A percentile compares a stretch with the other conserved stretches of the same genome.
Evolutionary conservation across 352 stramenopile genomes (phyloP).

Genomic region (Phytophthora niederhauseri): DNA sequence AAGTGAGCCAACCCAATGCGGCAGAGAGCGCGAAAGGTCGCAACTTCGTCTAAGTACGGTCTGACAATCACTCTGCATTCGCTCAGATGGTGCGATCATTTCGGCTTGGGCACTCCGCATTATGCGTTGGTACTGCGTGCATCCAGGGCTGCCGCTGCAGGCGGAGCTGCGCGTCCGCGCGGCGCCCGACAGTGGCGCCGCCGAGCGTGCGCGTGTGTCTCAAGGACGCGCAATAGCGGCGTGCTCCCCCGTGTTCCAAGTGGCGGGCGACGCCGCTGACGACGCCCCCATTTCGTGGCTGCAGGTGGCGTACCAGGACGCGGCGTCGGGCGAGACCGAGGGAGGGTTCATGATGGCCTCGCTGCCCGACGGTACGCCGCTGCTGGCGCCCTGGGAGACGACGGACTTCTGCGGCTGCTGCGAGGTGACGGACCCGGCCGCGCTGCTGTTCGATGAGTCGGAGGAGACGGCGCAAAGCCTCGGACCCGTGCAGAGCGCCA

Average conservation of each 20-base stretch:
- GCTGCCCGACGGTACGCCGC: slow-evolving; percentile 45
- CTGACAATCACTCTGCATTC: slow-evolving; percentile 12
- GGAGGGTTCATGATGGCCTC: slow-evolving; percentile 62
- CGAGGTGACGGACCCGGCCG: slow-evolving; percentile 37
- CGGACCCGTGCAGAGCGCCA: slow-evolving; percentile 36
- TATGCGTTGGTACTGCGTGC: slow-evolving; percentile 81
- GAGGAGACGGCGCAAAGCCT: slow-evolving; percentile 32
- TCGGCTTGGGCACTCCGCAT: background rate
- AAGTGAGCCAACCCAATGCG: slow-evolving; percentile 10
- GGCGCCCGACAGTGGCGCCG: slow-evolving; percentile 50
- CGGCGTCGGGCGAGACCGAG: slow-evolving; percentile 29
- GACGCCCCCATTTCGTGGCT: slow-evolving; percentile 49
- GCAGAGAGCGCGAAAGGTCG: slow-evolving; percentile 39
- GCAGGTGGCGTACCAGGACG: slow-evolving; percentile 51
- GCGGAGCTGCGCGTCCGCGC: slow-evolving; percentile 70
- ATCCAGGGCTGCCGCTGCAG: slow-evolving; percentile 57
- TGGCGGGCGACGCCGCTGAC: slow-evolving; percentile 20
- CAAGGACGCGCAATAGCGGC: slow-evolving; percentile 59
- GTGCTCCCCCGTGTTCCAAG: slow-evolving; percentile 41
- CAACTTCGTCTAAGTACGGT: slow-evolving; percentile 11
- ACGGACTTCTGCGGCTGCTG: slow-evolving; percentile 54
- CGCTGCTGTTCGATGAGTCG: slow-evolving; percentile 48
- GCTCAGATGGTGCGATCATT: slow-evolving; percentile 1
- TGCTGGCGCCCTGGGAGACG: slow-evolving; percentile 62
- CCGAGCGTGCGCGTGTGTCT: slow-evolving; percentile 46